Conservation (phyloP, 179 eudicot genomes). For the Heliamphora pulchella region DNA sequence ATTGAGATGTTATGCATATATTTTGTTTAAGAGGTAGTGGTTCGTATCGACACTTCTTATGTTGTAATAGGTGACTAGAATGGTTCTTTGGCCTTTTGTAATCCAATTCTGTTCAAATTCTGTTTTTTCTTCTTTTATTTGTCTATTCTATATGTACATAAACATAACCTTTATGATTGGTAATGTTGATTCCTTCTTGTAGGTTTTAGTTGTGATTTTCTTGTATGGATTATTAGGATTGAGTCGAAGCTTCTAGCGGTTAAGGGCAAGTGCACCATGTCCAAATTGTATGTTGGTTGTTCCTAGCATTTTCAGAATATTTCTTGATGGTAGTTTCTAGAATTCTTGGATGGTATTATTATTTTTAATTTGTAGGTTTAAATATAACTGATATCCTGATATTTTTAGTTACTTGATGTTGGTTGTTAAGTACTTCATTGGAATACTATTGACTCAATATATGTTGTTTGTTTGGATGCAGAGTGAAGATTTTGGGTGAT, state of each 20-base stretch:
- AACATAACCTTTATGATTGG: background rate
- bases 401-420: background rate
- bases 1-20: background rate
- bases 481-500: constrained; percentile 7
- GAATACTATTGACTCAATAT: background rate
- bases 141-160: background rate
- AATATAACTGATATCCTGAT: background rate
- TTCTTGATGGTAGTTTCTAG: background rate
- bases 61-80: background rate
- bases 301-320: background rate
- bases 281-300: background rate
- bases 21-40: background rate
- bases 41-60: background rate
- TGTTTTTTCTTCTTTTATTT: background rate
- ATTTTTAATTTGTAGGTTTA: background rate
- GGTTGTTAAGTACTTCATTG: background rate
- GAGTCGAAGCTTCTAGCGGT: constrained; percentile 2
- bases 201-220: constrained; percentile 7
- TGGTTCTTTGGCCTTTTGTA: background rate
- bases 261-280: background rate
- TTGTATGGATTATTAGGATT: background rate
- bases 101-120: too few species aligned
- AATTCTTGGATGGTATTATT: background rate
- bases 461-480: constrained; percentile 10
- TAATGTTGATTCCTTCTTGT: background rate